Conservation (phyloP, 768 basidiomycete species). For the Rhizopogon vesiculosus region DNA sequence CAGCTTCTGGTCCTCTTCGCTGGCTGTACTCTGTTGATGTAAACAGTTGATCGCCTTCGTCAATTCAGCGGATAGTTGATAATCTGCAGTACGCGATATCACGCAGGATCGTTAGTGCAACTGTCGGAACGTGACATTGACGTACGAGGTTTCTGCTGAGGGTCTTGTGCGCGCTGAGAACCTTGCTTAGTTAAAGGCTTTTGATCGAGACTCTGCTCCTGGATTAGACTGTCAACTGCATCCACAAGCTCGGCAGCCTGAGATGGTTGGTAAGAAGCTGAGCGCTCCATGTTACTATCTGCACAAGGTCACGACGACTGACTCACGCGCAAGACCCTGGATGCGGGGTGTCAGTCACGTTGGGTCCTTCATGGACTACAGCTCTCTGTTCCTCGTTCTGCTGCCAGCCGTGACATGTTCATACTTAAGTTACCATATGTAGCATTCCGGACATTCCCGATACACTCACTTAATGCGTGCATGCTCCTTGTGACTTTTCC, state of each 20-base stretch:
- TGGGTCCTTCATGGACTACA: not conserved
- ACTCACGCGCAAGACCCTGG: not conserved
- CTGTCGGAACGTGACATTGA: not conserved
- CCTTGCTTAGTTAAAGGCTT: not conserved
- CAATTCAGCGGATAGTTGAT: slow-evolving; percentile 3
- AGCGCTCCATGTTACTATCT: not conserved
- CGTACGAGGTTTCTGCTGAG: not conserved
- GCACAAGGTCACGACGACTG: not conserved
- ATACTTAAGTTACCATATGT: too few relatives aligned
- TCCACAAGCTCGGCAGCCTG: slow-evolving; percentile 8
- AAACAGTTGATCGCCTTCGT: not conserved
- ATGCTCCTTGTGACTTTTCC: too few relatives aligned
- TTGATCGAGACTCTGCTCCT: not conserved
- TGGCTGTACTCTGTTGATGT: not conserved
- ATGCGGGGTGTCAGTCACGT: not conserved
- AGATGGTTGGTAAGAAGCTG: slow-evolving; percentile 6
- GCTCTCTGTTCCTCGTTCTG: not conserved
- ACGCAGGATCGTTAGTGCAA: not conserved
- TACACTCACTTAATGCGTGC: too few relatives aligned
- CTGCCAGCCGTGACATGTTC: too few relatives aligned
- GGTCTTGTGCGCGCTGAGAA: not conserved
- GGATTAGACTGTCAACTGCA: not conserved
- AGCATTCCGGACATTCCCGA: too few relatives aligned
- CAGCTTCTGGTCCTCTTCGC: not conserved
- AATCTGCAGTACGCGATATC: not conserved